Evolutionary conservation across 2,329 filamentous ascomycete genomes (phyloP).

Genomic region (Fusarium sp.): DNA sequence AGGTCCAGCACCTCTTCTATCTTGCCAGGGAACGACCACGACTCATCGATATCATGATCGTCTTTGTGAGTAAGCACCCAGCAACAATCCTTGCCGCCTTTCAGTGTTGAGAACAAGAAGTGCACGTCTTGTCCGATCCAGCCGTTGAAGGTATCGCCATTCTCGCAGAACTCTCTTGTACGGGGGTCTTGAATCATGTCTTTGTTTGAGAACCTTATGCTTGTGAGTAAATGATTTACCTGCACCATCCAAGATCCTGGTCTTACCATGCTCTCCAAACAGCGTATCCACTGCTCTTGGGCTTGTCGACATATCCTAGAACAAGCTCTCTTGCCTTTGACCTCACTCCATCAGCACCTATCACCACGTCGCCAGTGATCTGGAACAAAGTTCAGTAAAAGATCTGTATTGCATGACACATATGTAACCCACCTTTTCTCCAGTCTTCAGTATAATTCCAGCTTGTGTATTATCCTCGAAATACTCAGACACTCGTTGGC

Average conservation of each 20-base stretch:
- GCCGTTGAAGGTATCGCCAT: slow-evolving; percentile 68
- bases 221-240: accelerated
- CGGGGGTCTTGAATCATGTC: slow-evolving; percentile 62
- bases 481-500: slow-evolving; percentile 22
- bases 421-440: neutral
- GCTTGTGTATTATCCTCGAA: neutral
- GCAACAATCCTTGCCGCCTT: slow-evolving; percentile 52
- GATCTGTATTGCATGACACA: accelerated
- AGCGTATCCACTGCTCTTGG: slow-evolving; percentile 34
- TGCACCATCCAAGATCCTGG: accelerated
- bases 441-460: slow-evolving; percentile 18
- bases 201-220: slow-evolving; percentile 49
- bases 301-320: slow-evolving; percentile 21
- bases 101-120: slow-evolving; percentile 67
- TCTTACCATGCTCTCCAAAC: slow-evolving; percentile 61
- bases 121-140: slow-evolving; percentile 55
- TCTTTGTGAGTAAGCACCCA: slow-evolving; percentile 65
- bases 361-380: slow-evolving; percentile 26
- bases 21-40: slow-evolving; percentile 33
- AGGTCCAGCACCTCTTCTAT: slow-evolving; percentile 24
- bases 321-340: slow-evolving; percentile 35
- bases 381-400: neutral
- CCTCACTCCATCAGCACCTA: slow-evolving; percentile 32
- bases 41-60: slow-evolving; percentile 31
- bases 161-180: slow-evolving; percentile 63